A percentile compares a stretch with the other conserved stretches of the same genome.
Evolutionary conservation across 2,329 filamentous ascomycete species (phyloP).

Genomic region (Sarocladiaceae sp.): DNA sequence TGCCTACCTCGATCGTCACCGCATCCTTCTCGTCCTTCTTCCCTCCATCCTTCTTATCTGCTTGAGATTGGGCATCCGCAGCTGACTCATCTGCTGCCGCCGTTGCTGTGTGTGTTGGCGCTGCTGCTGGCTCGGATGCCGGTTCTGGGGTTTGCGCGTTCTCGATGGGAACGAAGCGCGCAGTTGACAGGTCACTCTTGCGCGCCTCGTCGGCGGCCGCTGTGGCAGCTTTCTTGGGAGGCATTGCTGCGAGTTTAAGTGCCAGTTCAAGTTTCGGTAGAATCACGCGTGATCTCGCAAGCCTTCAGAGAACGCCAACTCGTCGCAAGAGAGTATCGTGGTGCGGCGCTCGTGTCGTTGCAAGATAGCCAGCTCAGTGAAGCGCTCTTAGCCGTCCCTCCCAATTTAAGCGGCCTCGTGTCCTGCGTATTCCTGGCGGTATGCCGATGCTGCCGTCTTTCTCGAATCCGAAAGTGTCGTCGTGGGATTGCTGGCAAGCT

Average conservation of each 20-base stretch:
- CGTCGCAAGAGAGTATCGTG: too few species aligned
- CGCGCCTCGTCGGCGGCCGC: slow-evolving; percentile 30
- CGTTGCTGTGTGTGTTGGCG: slow-evolving; percentile 21
- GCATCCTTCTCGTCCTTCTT: slow-evolving; percentile 29
- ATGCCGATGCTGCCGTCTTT: too few species aligned
- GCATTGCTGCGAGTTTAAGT: slow-evolving; percentile 33
- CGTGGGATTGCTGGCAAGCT: not conserved
- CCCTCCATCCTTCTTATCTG: slow-evolving; percentile 27
- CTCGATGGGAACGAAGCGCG: slow-evolving; percentile 40
- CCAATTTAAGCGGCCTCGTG: too few species aligned
- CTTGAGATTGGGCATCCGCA: slow-evolving; percentile 17
- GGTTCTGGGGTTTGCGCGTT: slow-evolving; percentile 24
- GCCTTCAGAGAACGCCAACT: too few species aligned
- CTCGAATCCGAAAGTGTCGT: too few species aligned
- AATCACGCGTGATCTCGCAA: too few species aligned
- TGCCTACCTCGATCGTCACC: slow-evolving; percentile 51
- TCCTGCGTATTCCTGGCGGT: too few species aligned
- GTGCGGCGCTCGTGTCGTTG: too few species aligned
- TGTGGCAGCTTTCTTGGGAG: slow-evolving; percentile 46
- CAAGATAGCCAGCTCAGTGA: too few species aligned
- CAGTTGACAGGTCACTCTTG: slow-evolving; percentile 42
- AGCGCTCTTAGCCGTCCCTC: too few species aligned
- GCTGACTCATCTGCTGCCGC: slow-evolving; percentile 27
- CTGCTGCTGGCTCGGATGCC: slow-evolving; percentile 18
- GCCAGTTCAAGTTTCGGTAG: too few species aligned